Percentiles rank a stretch among this genome's conserved stretches.
These are phyloP conservation scores for Byssochlamys sp. DNA, from an alignment of 2,329 filamentous ascomycete species.

Conservation along the genomic window DNA sequence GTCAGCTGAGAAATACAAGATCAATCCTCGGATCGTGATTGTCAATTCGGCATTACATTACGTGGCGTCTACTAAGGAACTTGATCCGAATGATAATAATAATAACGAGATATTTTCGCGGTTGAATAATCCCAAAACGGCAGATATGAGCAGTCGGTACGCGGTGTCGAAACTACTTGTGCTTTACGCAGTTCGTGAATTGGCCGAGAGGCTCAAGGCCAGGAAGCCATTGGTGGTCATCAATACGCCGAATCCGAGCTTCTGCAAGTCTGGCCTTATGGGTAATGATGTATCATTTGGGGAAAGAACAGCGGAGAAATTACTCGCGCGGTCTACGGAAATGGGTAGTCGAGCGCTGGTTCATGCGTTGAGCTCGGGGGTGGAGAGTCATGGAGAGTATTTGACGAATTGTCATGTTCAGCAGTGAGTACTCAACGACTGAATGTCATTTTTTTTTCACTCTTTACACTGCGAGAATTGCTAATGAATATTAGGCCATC, in stretches of 20 bases:
- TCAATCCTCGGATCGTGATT: constrained; percentile 9
- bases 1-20: constrained; percentile 7
- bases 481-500: constrained; percentile 2
- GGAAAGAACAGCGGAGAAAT: constrained; percentile 4
- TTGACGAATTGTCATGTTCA: constrained; percentile 12
- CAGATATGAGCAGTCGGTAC: constrained; percentile 10
- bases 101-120: constrained; percentile 7
- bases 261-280: constrained; percentile 29
- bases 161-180: constrained; percentile 12
- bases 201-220: background rate
- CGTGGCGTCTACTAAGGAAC: constrained; percentile 6
- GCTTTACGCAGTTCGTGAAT: constrained; percentile 10
- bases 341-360: constrained; percentile 12
- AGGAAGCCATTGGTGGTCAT: constrained; percentile 18
- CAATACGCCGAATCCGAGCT: constrained; percentile 36
- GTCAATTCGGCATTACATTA: constrained; percentile 13
- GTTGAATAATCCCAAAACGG: constrained; percentile 8
- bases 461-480: background rate
- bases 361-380: constrained; percentile 9
- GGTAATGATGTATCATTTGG: constrained; percentile 3
- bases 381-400: constrained; percentile 11
- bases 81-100: constrained; percentile 3
- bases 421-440: constrained; percentile 2
- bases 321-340: constrained; percentile 12
- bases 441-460: too few relatives aligned